A percentile compares a stretch with the other conserved stretches of the same genome.
Conservation (phyloP, 352 stramenopile species). For the Globisporangium spiculum region DNA sequence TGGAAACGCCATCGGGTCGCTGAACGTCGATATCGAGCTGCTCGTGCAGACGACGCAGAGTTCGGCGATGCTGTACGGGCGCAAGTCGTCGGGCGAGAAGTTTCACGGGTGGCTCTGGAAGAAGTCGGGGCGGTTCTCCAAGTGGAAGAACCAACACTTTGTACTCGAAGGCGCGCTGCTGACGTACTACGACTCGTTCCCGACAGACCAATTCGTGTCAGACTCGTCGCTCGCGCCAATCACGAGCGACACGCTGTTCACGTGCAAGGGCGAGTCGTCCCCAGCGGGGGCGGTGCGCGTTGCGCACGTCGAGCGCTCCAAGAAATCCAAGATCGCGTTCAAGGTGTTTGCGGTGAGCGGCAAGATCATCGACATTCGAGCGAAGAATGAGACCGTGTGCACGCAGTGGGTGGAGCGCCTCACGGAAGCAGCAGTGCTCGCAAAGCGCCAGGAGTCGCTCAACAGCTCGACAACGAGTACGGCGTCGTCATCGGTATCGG, state of each 20-base stretch:
- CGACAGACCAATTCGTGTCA: slow-evolving; percentile 73
- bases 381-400: slow-evolving; percentile 74
- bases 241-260: slow-evolving; percentile 61
- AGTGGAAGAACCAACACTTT: slow-evolving; percentile 86
- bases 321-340: slow-evolving; percentile 79
- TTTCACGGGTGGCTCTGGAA: slow-evolving; percentile 86
- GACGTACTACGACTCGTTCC: slow-evolving; percentile 83
- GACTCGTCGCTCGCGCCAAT: slow-evolving; percentile 57
- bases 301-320: slow-evolving; percentile 68
- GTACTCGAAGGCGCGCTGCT: slow-evolving; percentile 73
- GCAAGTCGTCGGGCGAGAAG: slow-evolving; percentile 60
- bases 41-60: slow-evolving; percentile 81
- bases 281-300: slow-evolving; percentile 69
- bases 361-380: slow-evolving; percentile 81
- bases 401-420: slow-evolving; percentile 74
- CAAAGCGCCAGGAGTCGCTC: slow-evolving; percentile 74
- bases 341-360: slow-evolving; percentile 80
- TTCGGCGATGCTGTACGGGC: slow-evolving; percentile 64
- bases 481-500: slow-evolving; percentile 57
- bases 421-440: slow-evolving; percentile 60
- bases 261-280: slow-evolving; percentile 68
- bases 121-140: slow-evolving; percentile 73
- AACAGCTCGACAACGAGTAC: slow-evolving; percentile 76
- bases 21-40: slow-evolving; percentile 83
- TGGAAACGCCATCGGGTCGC: slow-evolving; percentile 31